Conservation (phyloP, 768 basidiomycete species). For the Mycena latifolia region DNA sequence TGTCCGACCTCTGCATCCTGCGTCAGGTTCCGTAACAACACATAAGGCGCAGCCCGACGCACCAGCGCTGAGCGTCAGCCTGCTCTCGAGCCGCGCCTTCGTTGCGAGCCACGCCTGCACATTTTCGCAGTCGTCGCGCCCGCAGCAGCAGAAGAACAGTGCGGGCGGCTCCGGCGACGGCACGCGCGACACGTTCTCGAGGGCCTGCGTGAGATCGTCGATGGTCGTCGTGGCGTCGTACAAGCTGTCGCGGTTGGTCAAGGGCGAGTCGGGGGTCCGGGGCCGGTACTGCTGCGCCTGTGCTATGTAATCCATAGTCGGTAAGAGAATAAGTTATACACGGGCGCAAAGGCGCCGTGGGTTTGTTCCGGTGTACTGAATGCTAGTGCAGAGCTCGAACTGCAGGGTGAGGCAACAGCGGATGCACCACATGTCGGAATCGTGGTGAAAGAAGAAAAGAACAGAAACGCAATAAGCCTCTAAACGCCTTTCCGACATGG, state of each 20-base stretch:
- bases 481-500: too few species aligned
- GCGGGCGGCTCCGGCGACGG: slow-evolving; percentile 78
- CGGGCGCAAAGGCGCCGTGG: too few species aligned
- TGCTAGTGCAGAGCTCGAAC: too few species aligned
- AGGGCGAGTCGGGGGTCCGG: slow-evolving; percentile 62
- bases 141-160: slow-evolving; percentile 73
- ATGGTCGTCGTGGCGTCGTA: slow-evolving; percentile 71
- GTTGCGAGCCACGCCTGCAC: slow-evolving; percentile 71
- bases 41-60: slow-evolving; percentile 12
- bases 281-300: slow-evolving; percentile 44
- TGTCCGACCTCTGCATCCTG: slow-evolving; percentile 82
- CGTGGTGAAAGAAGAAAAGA: too few species aligned
- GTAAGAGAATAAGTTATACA: slow-evolving; percentile 8
- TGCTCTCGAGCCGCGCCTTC: slow-evolving; percentile 79
- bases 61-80: slow-evolving; percentile 91
- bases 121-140: slow-evolving; percentile 73
- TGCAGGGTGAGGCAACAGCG: not conserved
- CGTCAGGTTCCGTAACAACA: slow-evolving; percentile 6
- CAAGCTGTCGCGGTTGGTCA: slow-evolving; percentile 57
- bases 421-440: too few species aligned
- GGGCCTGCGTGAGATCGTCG: slow-evolving; percentile 82
- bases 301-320: slow-evolving; percentile 15
- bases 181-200: slow-evolving; percentile 78
- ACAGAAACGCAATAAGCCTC: too few species aligned
- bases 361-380: not conserved